Evolutionary conservation across 495 filamentous ascomycete genomes (phyloP).

Genomic region (Aspergillus egyptiacus): DNA sequence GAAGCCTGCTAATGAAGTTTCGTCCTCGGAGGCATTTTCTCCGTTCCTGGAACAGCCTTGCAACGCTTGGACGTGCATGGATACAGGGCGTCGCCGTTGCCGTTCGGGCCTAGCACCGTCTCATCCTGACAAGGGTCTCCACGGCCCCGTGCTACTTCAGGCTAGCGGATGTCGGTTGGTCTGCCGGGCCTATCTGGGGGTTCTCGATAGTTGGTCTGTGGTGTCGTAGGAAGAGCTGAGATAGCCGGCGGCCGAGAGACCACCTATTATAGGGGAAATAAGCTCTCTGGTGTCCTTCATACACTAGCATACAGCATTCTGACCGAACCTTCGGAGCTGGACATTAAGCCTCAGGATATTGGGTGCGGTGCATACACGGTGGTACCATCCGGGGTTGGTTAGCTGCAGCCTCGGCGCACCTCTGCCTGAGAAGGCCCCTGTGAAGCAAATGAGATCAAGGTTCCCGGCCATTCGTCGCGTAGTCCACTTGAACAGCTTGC

Average conservation of each 20-base stretch:
- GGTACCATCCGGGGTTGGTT: no score
- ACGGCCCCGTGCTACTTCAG: neutral
- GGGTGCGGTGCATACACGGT: no score
- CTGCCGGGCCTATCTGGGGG: constrained; percentile 2
- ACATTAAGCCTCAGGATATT: no score
- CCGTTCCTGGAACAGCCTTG: neutral
- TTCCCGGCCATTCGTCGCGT: neutral
- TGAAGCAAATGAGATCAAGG: neutral
- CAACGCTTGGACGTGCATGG: neutral
- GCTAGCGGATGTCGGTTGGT: neutral
- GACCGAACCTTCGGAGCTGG: no score
- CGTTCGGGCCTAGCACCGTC: neutral
- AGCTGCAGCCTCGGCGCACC: no score
- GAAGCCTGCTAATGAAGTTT: neutral
- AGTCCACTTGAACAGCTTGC: neutral
- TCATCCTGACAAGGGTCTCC: neutral
- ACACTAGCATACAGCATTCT: no score
- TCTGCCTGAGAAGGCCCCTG: no score
- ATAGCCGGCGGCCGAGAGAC: no score
- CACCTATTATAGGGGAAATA: no score
- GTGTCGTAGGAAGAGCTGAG: no score
- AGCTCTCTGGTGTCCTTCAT: no score
- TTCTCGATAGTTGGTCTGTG: no score
- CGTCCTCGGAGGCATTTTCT: constrained; percentile 4
- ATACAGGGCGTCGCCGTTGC: neutral